Base-by-base conservation (phyloP, 2,329 filamentous ascomycete genomes). In the Pestalotiopsis sp. region DNA sequence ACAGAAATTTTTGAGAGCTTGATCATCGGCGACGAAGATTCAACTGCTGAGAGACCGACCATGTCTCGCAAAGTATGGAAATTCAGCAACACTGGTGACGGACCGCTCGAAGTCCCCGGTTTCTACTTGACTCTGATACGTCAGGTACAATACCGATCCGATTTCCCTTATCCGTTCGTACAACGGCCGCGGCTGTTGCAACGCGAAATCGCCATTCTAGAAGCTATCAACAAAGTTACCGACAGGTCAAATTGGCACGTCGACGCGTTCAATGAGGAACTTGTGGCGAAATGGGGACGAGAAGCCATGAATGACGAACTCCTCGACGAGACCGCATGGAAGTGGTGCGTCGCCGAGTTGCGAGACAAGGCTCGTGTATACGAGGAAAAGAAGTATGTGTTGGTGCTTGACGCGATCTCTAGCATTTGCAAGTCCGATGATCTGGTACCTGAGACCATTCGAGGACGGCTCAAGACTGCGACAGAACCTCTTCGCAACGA, bases 341-440 rank as follows among this genome's bases (percentile, higher is more conserved):
- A 52, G 12, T 69, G 73, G 72, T 76, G 70, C 64, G 73, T 85
- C 27, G 72, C 79, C 17, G 85, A 87, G 68, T 78, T 87, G 2
- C 80, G 77, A 7, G 83, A 82, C 69, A 86, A 87, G 71, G 84
- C 83, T 1, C 72, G 75, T 23, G 75, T 81, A 25, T 80, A 81
- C 66, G 76, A 81, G 67, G 70, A 77, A 20, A 79, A 77, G 27
- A 72, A 77, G 0, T 76, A 83, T 23, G 73, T 86, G 3, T 78
- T 79, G 2, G 79, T 83, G 0, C 77, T 85, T 25, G 84, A 86
- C 65, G 80, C 80, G 1, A 70, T 72, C 38, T 27, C 72, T 7
- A 80, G 80, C 61, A 79, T 89, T 4, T 83, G 82, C 68, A 90
- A 90, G 72, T 86, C 87, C 1, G 87, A 90, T 73, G 77, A 72